Percentiles rank a stretch among this genome's conserved stretches.
Evolutionary conservation across 2,329 filamentous ascomycete species (phyloP).

Genomic region (Fusarium sp.): DNA sequence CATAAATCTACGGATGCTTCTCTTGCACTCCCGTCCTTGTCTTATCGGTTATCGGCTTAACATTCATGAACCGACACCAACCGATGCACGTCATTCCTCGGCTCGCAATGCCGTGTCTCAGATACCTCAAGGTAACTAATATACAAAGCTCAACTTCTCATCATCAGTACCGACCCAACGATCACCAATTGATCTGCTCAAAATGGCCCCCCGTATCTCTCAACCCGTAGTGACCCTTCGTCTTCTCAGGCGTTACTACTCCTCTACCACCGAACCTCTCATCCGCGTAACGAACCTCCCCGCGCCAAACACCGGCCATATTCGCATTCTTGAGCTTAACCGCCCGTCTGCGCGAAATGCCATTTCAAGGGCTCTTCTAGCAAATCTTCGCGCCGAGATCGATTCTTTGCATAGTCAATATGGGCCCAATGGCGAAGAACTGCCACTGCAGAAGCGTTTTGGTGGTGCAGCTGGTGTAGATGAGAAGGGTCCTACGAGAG

Average conservation of each 20-base stretch:
- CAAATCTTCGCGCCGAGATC: conserved; percentile 76
- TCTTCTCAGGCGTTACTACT: conserved; percentile 49
- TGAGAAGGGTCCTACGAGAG: conserved; percentile 72
- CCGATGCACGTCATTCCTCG: conserved; percentile 33
- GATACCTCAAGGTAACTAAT: not conserved
- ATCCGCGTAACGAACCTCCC: conserved; percentile 79
- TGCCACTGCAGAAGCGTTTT: conserved; percentile 52
- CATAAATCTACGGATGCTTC: conserved; percentile 5
- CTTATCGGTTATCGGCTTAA: conserved; percentile 40
- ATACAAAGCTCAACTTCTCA: not conserved
- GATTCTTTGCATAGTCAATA: conserved; percentile 74
- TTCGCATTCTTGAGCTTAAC: conserved; percentile 89
- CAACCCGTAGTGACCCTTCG: conserved; percentile 30
- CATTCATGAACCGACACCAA: conserved; percentile 29
- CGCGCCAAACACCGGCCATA: conserved; percentile 81
- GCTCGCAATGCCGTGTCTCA: not conserved
- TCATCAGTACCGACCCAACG: not conserved
- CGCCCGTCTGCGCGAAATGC: conserved; percentile 88
- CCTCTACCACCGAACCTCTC: conserved; percentile 59
- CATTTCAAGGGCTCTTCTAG: conserved; percentile 81
- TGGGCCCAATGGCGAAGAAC: conserved; percentile 62
- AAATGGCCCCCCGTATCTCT: conserved; percentile 48
- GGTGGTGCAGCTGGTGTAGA: conserved; percentile 56
- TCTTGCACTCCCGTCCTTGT: not conserved
- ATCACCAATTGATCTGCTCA: not conserved